Evolutionary conservation across 2,329 filamentous ascomycete genomes (phyloP), one percentile per base, ranked within the genome.

Genomic region (Trichophaea hybrida): DNA sequence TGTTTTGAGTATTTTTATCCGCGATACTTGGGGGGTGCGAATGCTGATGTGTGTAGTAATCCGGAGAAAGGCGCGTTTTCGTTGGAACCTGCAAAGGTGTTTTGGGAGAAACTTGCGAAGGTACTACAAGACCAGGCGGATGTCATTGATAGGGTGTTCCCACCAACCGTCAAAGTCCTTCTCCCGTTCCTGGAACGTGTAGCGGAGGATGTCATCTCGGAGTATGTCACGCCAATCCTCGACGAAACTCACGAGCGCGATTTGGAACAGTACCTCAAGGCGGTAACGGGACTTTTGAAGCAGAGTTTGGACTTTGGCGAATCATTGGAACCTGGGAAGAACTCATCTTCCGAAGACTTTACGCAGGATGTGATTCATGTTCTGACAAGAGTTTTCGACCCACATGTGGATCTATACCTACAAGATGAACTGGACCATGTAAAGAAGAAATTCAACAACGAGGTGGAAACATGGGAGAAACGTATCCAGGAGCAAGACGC

Each of bases 361-460:
- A 83, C 86, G 52, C 78, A 82, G 7, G 81, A 83, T 65, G 79
- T 85, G 12, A 84, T 83, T 67, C 77, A 80, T 60, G 78, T 88
- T 55, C 77, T 90, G 12, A 74, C 83, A 13, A 80, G 79, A 63
- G 82, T 89, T 0, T 97, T 95, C 68, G 91, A 95, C 70, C 88
- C 86, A 43, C 91, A 97, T 70, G 77, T 97, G n/a, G 90, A 96
- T 70, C 74, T 94, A 1, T 98, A 97, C 71, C 76, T 98, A 13
- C 83, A 88, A 63, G 91, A 96, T 70, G 93, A 98, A 73, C 76
- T 96, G 34, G 87, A 91, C 53, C 84, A 82, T 69, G 97, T 97
- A 72, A 85, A 84, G 34, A 79, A 79, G 58, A 80, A 84, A 63
- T 88, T 87, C 12, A 85, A 91, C 62, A 75, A 78, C 1, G 83